A percentile compares a stretch with the other conserved stretches of the same genome.
phyloP scores from a whole-genome alignment of 2,329 filamentous ascomycete species.

The Phaeomoniella chlamydospora region DNA sequence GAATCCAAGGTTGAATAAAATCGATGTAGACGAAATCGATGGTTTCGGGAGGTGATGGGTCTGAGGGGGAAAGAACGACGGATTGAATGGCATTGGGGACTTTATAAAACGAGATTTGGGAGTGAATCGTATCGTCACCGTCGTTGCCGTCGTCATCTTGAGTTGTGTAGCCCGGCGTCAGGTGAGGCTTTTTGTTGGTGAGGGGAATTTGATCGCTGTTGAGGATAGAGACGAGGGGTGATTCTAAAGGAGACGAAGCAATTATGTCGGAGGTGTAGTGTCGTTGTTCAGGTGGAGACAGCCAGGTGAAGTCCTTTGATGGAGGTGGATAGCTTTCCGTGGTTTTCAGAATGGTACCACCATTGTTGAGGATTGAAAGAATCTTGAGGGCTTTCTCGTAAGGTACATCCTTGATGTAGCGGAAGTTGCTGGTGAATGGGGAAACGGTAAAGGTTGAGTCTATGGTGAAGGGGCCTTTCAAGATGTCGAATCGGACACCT shows the following conservation, averaged over 20 bases:
- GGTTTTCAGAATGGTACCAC: slow-evolving; percentile 32
- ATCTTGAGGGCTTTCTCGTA: slow-evolving; percentile 61
- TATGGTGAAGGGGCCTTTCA: slow-evolving; percentile 77
- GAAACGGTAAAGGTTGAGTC: slow-evolving; percentile 78
- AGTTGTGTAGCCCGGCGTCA: slow-evolving; percentile 73
- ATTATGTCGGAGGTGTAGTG: neutral
- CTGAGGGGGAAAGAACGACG: slow-evolving; percentile 36
- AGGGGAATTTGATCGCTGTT: slow-evolving; percentile 19
- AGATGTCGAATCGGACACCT: slow-evolving; percentile 87
- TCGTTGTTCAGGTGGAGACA: slow-evolving; percentile 24
- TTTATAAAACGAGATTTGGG: slow-evolving; percentile 55
- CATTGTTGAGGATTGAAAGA: slow-evolving; percentile 41
- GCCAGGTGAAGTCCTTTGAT: slow-evolving; percentile 9
- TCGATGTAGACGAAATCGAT: slow-evolving; percentile 88
- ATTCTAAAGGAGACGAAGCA: neutral
- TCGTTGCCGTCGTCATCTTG: slow-evolving; percentile 67
- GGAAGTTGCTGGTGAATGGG: slow-evolving; percentile 70
- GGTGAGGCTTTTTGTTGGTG: slow-evolving; percentile 20
- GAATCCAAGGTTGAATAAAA: slow-evolving; percentile 72
- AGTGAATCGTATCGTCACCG: slow-evolving; percentile 82
- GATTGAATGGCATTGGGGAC: slow-evolving; percentile 77
- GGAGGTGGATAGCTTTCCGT: slow-evolving; percentile 18
- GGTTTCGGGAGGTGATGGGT: slow-evolving; percentile 39
- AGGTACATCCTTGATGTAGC: slow-evolving; percentile 66
- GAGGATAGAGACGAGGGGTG: slow-evolving; percentile 4